Evolutionary conservation across 345 rosid genomes (phyloP).

Genomic region (Aethionema arabicum): DNA sequence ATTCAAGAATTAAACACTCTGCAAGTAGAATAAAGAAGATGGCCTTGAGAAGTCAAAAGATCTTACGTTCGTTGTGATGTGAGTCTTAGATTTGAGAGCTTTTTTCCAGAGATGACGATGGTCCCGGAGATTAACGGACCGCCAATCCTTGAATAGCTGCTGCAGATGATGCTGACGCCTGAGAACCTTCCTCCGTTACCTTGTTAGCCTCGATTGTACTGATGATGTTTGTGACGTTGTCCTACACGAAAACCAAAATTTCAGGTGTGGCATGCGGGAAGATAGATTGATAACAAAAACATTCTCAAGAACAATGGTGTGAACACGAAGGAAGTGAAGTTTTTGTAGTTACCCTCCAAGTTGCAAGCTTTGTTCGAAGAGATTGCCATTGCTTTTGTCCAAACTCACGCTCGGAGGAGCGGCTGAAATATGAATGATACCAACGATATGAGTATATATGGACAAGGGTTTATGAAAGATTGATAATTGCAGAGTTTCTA

Average conservation of each 20-base stretch:
- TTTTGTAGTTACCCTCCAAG: constrained; percentile 63
- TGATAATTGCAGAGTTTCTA: background rate
- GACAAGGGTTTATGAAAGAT: no score
- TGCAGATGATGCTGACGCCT: constrained; percentile 51
- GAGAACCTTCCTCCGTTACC: constrained; percentile 75
- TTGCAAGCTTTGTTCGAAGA: constrained; percentile 69
- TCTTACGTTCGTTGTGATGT: constrained; percentile 5
- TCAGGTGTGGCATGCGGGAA: no score
- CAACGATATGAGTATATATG: background rate
- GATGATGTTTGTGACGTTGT: constrained; percentile 64
- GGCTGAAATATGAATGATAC: constrained; percentile 46
- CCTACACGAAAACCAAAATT: constrained; percentile 42
- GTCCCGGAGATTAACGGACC: constrained; percentile 41
- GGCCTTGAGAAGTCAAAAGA: constrained; percentile 8
- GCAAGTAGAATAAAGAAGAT: constrained; percentile 6
- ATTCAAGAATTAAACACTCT: constrained; percentile 24
- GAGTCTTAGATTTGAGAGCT: constrained; percentile 5
- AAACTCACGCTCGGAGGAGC: constrained; percentile 72
- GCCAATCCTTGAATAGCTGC: constrained; percentile 45
- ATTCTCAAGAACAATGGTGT: constrained; percentile 3
- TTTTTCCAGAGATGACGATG: constrained; percentile 21
- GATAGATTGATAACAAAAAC: background rate
- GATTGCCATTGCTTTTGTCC: constrained; percentile 73
- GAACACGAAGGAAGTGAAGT: background rate
- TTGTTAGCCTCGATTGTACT: constrained; percentile 85